These are phyloP conservation scores for Phytomonas francai DNA, from an alignment of 208 protist species.

Conservation along the genomic window DNA sequence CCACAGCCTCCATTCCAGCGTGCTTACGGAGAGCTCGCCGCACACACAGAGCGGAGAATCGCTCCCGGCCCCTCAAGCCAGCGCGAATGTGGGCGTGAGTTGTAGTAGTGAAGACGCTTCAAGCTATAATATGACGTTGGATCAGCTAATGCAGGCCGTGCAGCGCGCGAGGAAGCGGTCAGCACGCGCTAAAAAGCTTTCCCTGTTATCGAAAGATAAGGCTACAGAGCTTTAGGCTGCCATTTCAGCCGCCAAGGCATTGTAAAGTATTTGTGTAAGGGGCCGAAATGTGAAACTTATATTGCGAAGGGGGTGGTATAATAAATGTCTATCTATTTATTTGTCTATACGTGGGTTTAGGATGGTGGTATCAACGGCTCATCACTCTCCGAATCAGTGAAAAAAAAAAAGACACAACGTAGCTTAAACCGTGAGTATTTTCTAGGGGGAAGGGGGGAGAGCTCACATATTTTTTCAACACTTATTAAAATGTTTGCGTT, in stretches of 20 bases:
- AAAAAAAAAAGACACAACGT: background rate
- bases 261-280: background rate
- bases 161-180: background rate
- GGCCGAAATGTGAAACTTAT: background rate
- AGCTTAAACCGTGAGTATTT: background rate
- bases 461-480: background rate
- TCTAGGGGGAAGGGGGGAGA: background rate
- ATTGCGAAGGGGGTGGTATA: background rate
- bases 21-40: background rate
- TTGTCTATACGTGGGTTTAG: background rate
- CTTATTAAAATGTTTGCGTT: background rate
- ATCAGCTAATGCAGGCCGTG: background rate
- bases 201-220: background rate
- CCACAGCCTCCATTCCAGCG: background rate
- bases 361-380: background rate
- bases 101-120: background rate
- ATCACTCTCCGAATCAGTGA: background rate
- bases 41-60: background rate
- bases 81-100: background rate
- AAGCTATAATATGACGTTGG: background rate
- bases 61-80: background rate
- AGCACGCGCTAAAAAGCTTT: background rate
- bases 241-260: background rate
- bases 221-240: background rate
- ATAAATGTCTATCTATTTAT: background rate